Base-by-base conservation (phyloP, 192 early-diverging fungal genomes). In the Obelidium mucronatum region DNA sequence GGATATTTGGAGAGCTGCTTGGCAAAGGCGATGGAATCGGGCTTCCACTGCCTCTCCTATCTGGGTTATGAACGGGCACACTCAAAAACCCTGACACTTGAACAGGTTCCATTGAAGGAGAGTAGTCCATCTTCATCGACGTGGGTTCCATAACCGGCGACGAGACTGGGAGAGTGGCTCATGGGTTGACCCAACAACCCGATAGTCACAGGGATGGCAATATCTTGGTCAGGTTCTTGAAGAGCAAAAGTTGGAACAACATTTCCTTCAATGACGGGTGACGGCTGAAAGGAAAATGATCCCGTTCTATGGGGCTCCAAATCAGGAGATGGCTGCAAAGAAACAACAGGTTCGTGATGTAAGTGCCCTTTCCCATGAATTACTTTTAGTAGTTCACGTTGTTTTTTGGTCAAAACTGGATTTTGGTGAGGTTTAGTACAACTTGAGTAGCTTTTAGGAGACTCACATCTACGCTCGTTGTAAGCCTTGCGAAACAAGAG, bases 401-500 rank as follows among this genome's bases (percentile, higher is more conserved):
- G 76, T 3, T 77, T 56, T 28, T 77, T 61, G 24, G 76, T 77
- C 37, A 77, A 60, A 54, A 61, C 67, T 83, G 33, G 3, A 56
- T 24, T 33, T 8, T 19, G 35, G 2, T 22, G 58, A 28, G 2
- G 1, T 3, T 37, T 64, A n/a, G 31, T 67, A 17, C 11, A 0
- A 3, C 11, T 15, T 19, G 5, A 1, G 0, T 36, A 58, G 28
- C 24, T 51, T 30, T 1, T 5, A 68, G 15, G 26, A 3, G 13
- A 36, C 30, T 51, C 26, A 77, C 76, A 54, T 70, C 78, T 51
- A 13, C 54, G 70, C 53, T 66, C 65, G 67, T 83, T 84, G 42
- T 83, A 83, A 8, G 76, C 22, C 54, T 76, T 78, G 55, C 84
- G 40, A 59, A 85, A 85, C 40, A 44, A 40, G 24, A 83, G 15